These are phyloP conservation scores for Pichia cactophila DNA, from an alignment of 1,139 yeast species.

Conservation along the genomic window DNA sequence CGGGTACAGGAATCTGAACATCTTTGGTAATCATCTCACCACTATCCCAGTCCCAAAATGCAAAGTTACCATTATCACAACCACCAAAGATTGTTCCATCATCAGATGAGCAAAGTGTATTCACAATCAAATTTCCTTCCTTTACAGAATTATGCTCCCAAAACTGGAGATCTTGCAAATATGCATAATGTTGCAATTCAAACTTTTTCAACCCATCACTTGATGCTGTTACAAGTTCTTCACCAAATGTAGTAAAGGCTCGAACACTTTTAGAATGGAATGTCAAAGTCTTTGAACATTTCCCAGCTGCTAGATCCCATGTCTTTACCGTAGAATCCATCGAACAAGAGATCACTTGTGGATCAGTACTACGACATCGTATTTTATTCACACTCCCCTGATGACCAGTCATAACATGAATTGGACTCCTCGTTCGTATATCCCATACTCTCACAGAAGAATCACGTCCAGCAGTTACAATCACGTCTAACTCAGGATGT, in stretches of 20 bases:
- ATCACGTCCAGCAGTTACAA: constrained; percentile 91
- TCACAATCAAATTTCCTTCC: constrained; percentile 42
- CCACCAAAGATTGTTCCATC: constrained; percentile 75
- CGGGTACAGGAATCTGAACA: constrained; percentile 52
- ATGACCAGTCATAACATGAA: constrained; percentile 79
- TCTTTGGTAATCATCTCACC: constrained; percentile 57
- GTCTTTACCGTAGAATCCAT: constrained; percentile 78
- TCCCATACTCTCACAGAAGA: constrained; percentile 90
- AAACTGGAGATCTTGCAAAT: constrained; percentile 45
- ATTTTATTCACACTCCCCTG: constrained; percentile 66
- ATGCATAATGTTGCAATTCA: constrained; percentile 61
- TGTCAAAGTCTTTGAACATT: constrained; percentile 54
- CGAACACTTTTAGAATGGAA: constrained; percentile 77
- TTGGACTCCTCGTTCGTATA: constrained; percentile 68
- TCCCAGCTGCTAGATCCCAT: constrained; percentile 80
- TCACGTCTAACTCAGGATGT: constrained; percentile 79
- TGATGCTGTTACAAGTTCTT: constrained; percentile 73
- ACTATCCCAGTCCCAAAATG: constrained; percentile 68
- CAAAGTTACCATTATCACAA: constrained; percentile 73
- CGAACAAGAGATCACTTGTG: constrained; percentile 78
- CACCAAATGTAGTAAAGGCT: constrained; percentile 61
- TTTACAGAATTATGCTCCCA: constrained; percentile 36
- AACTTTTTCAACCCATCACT: constrained; percentile 79
- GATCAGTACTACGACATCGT: constrained; percentile 55
- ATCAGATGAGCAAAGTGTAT: constrained; percentile 55